These are phyloP conservation scores for Fraxinus greggii DNA, from an alignment of 305 asterid species.

Conservation along the genomic window DNA sequence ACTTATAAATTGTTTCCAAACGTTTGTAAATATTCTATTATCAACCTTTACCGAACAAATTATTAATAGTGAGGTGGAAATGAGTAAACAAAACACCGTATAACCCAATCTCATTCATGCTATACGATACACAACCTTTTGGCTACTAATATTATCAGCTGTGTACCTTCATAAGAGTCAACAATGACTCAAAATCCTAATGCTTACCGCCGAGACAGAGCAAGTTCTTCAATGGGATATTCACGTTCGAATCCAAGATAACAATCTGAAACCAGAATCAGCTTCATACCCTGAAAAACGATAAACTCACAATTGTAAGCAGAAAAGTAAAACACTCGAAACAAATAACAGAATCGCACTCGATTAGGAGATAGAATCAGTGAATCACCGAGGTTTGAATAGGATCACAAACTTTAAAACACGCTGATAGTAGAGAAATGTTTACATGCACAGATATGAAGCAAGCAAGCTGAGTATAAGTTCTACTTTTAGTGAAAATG, in stretches of 20 bases:
- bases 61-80: background rate
- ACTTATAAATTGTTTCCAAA: background rate
- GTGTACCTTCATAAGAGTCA: background rate
- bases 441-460: background rate
- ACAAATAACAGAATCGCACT: background rate
- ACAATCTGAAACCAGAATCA: constrained; percentile 75
- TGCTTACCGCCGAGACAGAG: constrained; percentile 20
- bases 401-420: background rate
- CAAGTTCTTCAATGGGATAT: constrained; percentile 43
- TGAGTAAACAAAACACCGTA: background rate
- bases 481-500: background rate
- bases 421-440: background rate
- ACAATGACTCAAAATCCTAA: background rate
- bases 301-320: constrained; percentile 6
- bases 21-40: background rate
- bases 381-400: background rate
- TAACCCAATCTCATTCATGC: background rate
- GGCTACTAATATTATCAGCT: background rate
- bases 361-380: background rate
- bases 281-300: constrained; percentile 68
- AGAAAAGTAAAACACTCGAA: background rate
- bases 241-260: constrained; percentile 75
- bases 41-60: background rate
- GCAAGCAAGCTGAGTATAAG: background rate
- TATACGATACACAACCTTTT: background rate